phyloP scores from a whole-genome alignment of 495 filamentous ascomycete genomes.

The Aspergillus kassunensis region DNA sequence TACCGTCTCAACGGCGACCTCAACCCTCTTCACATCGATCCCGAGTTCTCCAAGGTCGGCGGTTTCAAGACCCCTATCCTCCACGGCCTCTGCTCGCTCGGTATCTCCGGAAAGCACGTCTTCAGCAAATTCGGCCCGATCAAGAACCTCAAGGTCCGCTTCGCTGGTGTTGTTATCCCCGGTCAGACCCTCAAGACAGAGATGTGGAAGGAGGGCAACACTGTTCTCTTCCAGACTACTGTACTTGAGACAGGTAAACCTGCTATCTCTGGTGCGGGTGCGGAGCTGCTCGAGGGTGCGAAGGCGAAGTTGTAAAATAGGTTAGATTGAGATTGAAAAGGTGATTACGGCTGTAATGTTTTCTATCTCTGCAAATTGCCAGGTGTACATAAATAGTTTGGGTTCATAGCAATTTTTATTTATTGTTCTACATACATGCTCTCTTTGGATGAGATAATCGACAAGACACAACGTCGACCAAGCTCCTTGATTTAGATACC shows the following conservation, averaged over 20 bases:
- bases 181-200: conserved; percentile 94
- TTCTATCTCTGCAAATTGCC: neutral
- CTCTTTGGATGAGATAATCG: no score
- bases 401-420: neutral
- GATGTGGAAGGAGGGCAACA: conserved; percentile 96
- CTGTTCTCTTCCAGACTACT: conserved; percentile 86
- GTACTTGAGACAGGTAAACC: conserved; percentile 97
- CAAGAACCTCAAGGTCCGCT: conserved; percentile 94
- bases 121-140: conserved; percentile 77
- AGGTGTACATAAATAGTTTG: neutral
- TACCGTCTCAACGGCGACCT: conserved; percentile 92
- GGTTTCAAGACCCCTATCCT: conserved; percentile 95
- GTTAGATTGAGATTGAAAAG: neutral
- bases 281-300: conserved; percentile 64
- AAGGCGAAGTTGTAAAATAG: conserved; percentile 58
- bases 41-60: conserved; percentile 87
- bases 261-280: conserved; percentile 82
- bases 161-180: conserved; percentile 87
- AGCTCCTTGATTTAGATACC: no score
- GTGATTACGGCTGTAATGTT: conserved; percentile 5
- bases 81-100: conserved; percentile 94
- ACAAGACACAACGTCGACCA: no score
- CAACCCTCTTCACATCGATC: conserved; percentile 94
- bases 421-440: neutral
- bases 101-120: conserved; percentile 85